phyloP scores from a whole-genome alignment of 768 basidiomycete species.

The Auriscalpium vulgare region DNA sequence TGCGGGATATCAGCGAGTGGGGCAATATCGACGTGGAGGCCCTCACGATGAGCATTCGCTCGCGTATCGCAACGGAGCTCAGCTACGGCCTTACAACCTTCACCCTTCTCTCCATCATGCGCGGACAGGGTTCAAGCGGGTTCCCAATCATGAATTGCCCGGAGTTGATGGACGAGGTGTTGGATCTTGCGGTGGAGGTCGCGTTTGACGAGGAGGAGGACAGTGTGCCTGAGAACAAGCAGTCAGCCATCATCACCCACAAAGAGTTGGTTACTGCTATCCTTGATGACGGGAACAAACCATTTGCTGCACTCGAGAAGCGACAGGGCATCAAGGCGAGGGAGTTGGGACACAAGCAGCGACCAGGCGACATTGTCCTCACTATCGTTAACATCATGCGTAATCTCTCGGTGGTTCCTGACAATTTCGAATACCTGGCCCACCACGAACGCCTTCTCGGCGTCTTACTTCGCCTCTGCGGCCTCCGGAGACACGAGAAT shows the following conservation, averaged over 20 bases:
- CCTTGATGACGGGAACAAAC: constrained; percentile 47
- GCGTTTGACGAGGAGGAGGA: constrained; percentile 53
- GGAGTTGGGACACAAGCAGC: constrained; percentile 50
- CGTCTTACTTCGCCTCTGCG: constrained; percentile 62
- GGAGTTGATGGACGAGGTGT: constrained; percentile 78
- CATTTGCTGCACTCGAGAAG: constrained; percentile 48
- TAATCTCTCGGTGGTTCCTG: constrained; percentile 69
- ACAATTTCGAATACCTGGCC: constrained; percentile 64
- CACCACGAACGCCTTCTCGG: constrained; percentile 57
- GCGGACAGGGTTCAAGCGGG: constrained; percentile 54
- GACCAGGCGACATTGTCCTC: constrained; percentile 61
- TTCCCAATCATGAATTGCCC: constrained; percentile 70
- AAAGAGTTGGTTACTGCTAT: constrained; percentile 53
- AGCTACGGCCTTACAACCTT: constrained; percentile 88
- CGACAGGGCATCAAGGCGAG: constrained; percentile 45
- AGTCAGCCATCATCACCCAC: constrained; percentile 46
- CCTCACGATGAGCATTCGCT: constrained; percentile 89
- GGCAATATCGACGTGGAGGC: constrained; percentile 85
- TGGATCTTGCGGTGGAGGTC: constrained; percentile 80
- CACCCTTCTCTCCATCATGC: constrained; percentile 73
- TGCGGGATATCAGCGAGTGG: constrained; percentile 74
- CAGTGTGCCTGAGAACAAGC: constrained; percentile 3
- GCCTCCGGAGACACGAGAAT: constrained; percentile 19
- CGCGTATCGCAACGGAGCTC: constrained; percentile 73
- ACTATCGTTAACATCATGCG: constrained; percentile 74